Base-by-base conservation (phyloP, 495 filamentous ascomycete genomes). In the Penicillium parvum region DNA sequence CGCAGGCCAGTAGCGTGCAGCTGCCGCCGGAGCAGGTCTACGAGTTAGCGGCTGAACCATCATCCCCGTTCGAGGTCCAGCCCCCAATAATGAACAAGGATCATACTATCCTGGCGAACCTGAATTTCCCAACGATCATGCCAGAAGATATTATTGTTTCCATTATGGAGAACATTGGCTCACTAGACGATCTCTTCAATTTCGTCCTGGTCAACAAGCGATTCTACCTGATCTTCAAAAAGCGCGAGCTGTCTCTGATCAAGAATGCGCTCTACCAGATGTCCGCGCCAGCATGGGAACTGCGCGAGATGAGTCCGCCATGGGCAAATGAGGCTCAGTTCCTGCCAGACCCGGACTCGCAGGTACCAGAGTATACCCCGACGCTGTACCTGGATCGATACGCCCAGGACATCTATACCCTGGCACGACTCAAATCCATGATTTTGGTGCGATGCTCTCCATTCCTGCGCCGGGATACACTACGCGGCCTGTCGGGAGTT, bases 251-350 rank as follows among this genome's bases (percentile, higher is more conserved):
- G 22, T 50, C 57, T 1, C 58, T 84, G 10, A 75, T 84, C 42
- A 76, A 76, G 28, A 61, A 60, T n/a, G 64, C 76, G 1, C 60
- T 81, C 1, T 74, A 68, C 42, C 72, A 63, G 41, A 74, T 74
- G 72, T 83, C 77, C 0, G 74, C 79, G n/a, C 68, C 81, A 1
- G 80, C 80, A 2, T 83, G 77, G 78, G 81, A 85, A 51, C 61
- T 81, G 41, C 78, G 79, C 15, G 79, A 85, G 52, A 77, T 81
- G 60, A 78, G 74, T 40, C 73, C 74, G 12, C 78, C 78, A 0
- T 76, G 74, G 57, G 62, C 62, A 26, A 66, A 62, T n/a, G 60
- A 73, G 15, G 65, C 67, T 50, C 66, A 68, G 29, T 46, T 60
- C 15, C 41, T 68, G 9, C 18, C 66, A 11, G 69, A 78, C 26